phyloP scores from a whole-genome alignment of 495 filamentous ascomycete species.

The Penicillium longicatenatum region DNA sequence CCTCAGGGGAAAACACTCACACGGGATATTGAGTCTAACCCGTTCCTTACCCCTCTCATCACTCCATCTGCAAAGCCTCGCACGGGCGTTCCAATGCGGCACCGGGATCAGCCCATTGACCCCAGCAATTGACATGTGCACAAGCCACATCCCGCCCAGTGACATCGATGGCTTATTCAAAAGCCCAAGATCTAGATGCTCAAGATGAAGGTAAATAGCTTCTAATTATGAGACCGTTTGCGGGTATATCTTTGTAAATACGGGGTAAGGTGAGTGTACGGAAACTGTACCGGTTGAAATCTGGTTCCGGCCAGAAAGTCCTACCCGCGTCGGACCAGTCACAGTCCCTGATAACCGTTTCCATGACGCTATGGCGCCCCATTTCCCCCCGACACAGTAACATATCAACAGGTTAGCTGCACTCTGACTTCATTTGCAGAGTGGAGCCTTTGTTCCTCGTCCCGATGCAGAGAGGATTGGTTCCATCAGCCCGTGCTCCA shows the following conservation, averaged over 20 bases:
- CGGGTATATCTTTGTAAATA: constrained; percentile 7
- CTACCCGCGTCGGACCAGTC: constrained; percentile 12
- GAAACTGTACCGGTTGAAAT: neutral
- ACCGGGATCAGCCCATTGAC: constrained; percentile 6
- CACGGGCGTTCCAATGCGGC: constrained; percentile 13
- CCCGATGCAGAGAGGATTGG: constrained; percentile 19
- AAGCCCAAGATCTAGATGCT: constrained; percentile 1
- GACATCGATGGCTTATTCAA: constrained; percentile 19
- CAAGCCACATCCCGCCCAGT: constrained; percentile 5
- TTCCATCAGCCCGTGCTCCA: constrained; percentile 22
- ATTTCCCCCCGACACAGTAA: constrained; percentile 12
- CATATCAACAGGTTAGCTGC: constrained; percentile 10
- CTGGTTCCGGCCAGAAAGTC: constrained; percentile 7
- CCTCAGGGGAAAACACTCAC: neutral
- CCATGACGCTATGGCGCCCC: constrained; percentile 26
- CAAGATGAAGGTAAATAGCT: constrained; percentile 1
- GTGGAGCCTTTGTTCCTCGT: constrained; percentile 11
- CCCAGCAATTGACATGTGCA: constrained; percentile 5
- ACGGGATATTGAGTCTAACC: neutral
- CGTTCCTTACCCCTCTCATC: neutral
- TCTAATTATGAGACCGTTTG: neutral
- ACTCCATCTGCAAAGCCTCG: neutral
- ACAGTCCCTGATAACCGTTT: constrained; percentile 1
- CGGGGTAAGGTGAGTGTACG: constrained; percentile 14
- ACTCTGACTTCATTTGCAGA: constrained; percentile 4